Evolutionary conservation across 768 basidiomycete genomes (phyloP), one percentile per base, ranked within the genome.

Genomic region (Hypholoma sublateritium): DNA sequence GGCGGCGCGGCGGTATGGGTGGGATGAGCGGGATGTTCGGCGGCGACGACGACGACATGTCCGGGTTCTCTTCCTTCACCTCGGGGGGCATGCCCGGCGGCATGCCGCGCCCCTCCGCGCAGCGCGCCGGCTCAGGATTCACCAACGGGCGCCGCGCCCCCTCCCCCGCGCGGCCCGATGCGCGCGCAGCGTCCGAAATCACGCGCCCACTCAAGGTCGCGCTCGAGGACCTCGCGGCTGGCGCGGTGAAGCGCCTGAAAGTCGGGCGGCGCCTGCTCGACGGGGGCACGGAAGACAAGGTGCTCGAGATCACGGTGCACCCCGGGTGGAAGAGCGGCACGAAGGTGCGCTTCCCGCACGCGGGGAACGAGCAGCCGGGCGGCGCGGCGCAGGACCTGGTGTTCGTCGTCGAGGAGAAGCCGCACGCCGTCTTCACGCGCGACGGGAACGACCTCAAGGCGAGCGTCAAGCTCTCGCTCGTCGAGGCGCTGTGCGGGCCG

Each of bases 251-350:
- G 72, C 91, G 85, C 64, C 82, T 99, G 51, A 95, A 93, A 70
- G 85, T 98, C 55, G 86, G 87, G 6, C 85, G 95, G 51, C 81
- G 82, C 62, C 73, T 88, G 44, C 71, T 87, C n/a, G 77, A 81
- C 51, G 93, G 95, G 1, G 73, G 77, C 16, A 86, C 85, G 16
- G 93, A 97, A 71, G 92, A 95, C 60, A 93, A 91, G 70, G 84
- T 92, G 5, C 83, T 93, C 52, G 92, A 93, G 65, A 87, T 93
- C 65, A 77, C 81, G 34, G 80, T 93, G 21, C 80, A 82, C 61
- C 93, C 95, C 0, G 96, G 96, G 0, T 98, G 95, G 95, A 98
- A 98, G 80, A 84, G 85, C 59, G 96, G 96, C 0, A 98, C 96
- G 16, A 97, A 96, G 74, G 82, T 98, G 57, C 86, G 92, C 41